Evolutionary conservation across 2,329 filamentous ascomycete genomes (phyloP), one percentile per base, ranked within the genome.

Genomic region (Colletotrichum sp.): DNA sequence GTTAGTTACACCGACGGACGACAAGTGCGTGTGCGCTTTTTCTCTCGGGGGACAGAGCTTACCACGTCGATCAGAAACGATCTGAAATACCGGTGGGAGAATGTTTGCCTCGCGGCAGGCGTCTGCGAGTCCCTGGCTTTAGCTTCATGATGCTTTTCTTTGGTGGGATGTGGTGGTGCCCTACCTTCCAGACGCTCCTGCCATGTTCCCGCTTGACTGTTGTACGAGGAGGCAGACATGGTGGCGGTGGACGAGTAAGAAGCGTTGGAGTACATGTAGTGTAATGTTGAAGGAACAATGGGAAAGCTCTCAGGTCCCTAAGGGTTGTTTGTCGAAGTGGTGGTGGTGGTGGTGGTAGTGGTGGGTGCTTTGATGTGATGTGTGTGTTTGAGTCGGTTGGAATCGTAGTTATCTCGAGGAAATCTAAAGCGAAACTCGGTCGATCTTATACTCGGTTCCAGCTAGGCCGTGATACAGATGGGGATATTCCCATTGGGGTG

Each of bases 21-120:
- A 32, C 18, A 26, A 52, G 32, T 34, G 52, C 26, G 16, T 39
- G 28, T 24, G 10, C 30, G 55, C 34, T 49, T 57, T 28, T 52
- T 32, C 39, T 18, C 13, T 44, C 9, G n/a, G 18, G 52, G 21
- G 34, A 73, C 75, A 71, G 60, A 59, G 79, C 87, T 80, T 89
- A 94, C 94, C 94, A 90, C 94, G 90, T 82, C 93, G 91, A 84
- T 95, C 94, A 80, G 94, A 95, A 68, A 95, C 90, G 79, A 95
- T 92, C 82, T 93, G 92, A 83, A 93, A 96, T 69, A 90, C 85
- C 9, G 93, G 93, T 65, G 87, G 84, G 59, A 86, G 83, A 55
- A 91, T 82, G 77, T 91, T 88, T 71, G 86, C 86, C 76, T 87
- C 86, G 72, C 87, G 88, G 83, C 93, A 94, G 78, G 90, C 87